A percentile compares a stretch with the other conserved stretches of the same genome.
Evolutionary conservation across 306 rosid species (phyloP).

Genomic region (Lupinus albus): DNA sequence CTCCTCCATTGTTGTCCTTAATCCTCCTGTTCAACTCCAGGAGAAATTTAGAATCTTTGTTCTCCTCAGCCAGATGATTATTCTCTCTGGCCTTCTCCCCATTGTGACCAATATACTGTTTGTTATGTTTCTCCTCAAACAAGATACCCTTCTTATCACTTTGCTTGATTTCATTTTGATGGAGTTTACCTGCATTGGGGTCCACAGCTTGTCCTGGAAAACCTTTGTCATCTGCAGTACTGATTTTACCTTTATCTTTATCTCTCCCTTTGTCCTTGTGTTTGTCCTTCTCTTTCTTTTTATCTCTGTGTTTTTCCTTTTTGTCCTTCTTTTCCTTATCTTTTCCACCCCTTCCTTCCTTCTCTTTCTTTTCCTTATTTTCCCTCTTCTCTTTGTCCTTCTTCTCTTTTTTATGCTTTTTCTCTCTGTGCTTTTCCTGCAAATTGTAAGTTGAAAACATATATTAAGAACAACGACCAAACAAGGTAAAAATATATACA

Average conservation of each 20-base stretch:
- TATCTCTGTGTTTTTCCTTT: conserved; percentile 71
- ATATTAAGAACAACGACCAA: conserved; percentile 14
- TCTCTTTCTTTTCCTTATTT: conserved; percentile 70
- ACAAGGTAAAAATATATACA: conserved; percentile 1
- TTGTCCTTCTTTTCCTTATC: conserved; percentile 76
- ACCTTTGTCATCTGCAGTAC: conserved; percentile 59
- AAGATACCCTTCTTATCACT: conserved; percentile 45
- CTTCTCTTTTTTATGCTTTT: conserved; percentile 75
- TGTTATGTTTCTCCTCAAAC: conserved; percentile 54
- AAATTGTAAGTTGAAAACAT: conserved; percentile 21
- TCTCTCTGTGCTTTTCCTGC: conserved; percentile 77
- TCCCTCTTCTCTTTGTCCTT: conserved; percentile 77
- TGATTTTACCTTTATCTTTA: conserved; percentile 55
- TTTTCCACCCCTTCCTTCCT: conserved; percentile 71
- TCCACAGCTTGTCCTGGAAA: conserved; percentile 48
- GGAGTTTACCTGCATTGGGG: conserved; percentile 47
- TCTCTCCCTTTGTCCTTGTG: conserved; percentile 40
- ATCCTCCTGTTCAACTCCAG: conserved; percentile 65
- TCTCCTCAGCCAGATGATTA: conserved; percentile 57
- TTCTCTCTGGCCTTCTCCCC: conserved; percentile 62
- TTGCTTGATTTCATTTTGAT: conserved; percentile 54
- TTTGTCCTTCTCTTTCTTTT: conserved; percentile 57
- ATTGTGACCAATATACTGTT: conserved; percentile 52
- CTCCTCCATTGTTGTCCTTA: conserved; percentile 57
- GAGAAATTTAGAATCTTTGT: conserved; percentile 56